Conservation (phyloP, 768 basidiomycete genomes). For the Galerina marginata region DNA sequence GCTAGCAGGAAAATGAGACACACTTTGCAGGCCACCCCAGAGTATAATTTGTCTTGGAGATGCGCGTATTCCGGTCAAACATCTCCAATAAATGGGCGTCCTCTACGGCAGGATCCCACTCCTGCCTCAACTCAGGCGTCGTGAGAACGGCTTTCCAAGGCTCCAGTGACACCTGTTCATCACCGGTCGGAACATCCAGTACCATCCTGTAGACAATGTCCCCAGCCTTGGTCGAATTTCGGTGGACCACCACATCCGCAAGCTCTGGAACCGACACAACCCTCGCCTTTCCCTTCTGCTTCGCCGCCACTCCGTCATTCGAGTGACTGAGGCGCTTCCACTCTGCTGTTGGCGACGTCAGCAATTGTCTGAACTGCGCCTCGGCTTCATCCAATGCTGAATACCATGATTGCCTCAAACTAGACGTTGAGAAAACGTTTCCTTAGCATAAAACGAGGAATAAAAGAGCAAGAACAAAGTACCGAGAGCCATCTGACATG, state of each 20-base stretch:
- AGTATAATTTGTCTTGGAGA: slow-evolving; percentile 89
- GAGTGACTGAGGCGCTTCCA: slow-evolving; percentile 82
- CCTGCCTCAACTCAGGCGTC: slow-evolving; percentile 86
- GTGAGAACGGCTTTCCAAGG: slow-evolving; percentile 81
- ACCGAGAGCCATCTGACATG: slow-evolving; percentile 42
- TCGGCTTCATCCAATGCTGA: slow-evolving; percentile 77
- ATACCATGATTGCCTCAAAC: slow-evolving; percentile 85
- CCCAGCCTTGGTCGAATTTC: slow-evolving; percentile 68
- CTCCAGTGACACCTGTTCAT: slow-evolving; percentile 69
- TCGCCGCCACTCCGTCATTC: slow-evolving; percentile 38
- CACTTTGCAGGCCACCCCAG: slow-evolving; percentile 98
- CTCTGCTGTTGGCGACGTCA: slow-evolving; percentile 73
- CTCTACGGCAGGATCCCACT: slow-evolving; percentile 96
- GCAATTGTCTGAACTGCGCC: slow-evolving; percentile 74
- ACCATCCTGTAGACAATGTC: slow-evolving; percentile 83
- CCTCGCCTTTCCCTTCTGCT: slow-evolving; percentile 68
- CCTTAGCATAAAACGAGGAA: neutral
- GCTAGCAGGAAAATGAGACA: slow-evolving; percentile 34
- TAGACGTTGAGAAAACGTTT: slow-evolving; percentile 32
- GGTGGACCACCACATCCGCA: slow-evolving; percentile 78
- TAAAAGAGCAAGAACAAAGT: neutral
- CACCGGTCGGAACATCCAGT: slow-evolving; percentile 74
- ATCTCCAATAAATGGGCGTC: slow-evolving; percentile 82
- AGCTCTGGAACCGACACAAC: slow-evolving; percentile 59
- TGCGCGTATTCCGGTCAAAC: slow-evolving; percentile 84